Percentiles rank a stretch among this genome's conserved stretches.
These are phyloP conservation scores for Saccharomycopsis fodiens DNA, from an alignment of 805 yeast genomes.

Conservation along the genomic window DNA sequence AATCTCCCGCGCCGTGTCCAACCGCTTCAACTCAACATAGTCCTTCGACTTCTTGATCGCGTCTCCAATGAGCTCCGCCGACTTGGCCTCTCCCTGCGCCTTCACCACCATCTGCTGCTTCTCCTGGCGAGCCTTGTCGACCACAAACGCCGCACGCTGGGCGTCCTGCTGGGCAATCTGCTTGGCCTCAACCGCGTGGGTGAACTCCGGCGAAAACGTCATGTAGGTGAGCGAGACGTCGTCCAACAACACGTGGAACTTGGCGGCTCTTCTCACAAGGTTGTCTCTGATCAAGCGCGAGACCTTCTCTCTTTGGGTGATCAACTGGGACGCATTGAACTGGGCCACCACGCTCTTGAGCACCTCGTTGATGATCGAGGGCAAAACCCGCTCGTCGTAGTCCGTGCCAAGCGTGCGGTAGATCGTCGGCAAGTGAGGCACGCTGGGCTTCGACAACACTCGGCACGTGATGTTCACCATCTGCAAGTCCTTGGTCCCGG, in stretches of 20 bases:
- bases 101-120: constrained; percentile 94
- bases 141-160: constrained; percentile 94
- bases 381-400: constrained; percentile 94
- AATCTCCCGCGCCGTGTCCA: constrained; percentile 95
- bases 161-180: constrained; percentile 99
- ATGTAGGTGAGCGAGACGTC: constrained; percentile 94
- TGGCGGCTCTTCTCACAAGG: constrained; percentile 82
- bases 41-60: constrained; percentile 95
- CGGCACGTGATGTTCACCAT: constrained; percentile 99
- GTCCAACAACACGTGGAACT: constrained; percentile 80
- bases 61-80: constrained; percentile 97
- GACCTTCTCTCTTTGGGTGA: constrained; percentile 98
- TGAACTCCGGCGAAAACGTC: constrained; percentile 97
- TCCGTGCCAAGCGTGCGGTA: constrained; percentile 90
- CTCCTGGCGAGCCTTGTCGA: constrained; percentile 95
- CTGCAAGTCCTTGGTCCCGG: constrained; percentile 97
- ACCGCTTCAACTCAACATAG: constrained; percentile 92
- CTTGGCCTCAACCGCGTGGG: constrained; percentile 96
- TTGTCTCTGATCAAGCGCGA: constrained; percentile 87
- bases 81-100: constrained; percentile 97
- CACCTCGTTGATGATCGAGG: constrained; percentile 97
- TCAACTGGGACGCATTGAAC: constrained; percentile 95
- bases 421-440: constrained; percentile 69
- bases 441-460: constrained; percentile 85
- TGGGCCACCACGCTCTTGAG: constrained; percentile 96